Conservation (phyloP, 768 basidiomycete species). For the Leucosporidium creatinivorum region DNA sequence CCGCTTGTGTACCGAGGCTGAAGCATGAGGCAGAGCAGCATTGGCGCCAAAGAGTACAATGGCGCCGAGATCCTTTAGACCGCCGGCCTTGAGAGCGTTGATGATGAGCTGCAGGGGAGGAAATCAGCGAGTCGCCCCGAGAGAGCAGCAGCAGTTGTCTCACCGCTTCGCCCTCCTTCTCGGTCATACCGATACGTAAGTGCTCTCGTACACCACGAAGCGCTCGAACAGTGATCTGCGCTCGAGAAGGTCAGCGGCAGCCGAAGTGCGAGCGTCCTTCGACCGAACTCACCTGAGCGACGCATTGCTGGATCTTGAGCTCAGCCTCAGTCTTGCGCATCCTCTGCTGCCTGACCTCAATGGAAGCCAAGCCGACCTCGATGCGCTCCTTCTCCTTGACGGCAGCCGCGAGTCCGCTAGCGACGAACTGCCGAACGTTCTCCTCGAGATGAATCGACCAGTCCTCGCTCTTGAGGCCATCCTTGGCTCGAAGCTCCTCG, state of each 20-base stretch:
- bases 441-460: constrained; percentile 17
- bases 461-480: neutral
- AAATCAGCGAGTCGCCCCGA: too few relatives aligned
- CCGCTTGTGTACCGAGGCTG: neutral
- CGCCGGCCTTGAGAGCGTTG: constrained; percentile 17
- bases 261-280: too few relatives aligned
- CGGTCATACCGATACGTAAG: constrained; percentile 19
- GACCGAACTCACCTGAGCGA: constrained; percentile 7
- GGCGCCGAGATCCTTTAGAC: constrained; percentile 6
- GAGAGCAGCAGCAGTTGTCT: neutral
- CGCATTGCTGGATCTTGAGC: constrained; percentile 10
- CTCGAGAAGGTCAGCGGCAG: neutral
- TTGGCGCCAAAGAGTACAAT: constrained; percentile 25
- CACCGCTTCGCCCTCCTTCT: constrained; percentile 15
- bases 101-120: constrained; percentile 10
- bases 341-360: constrained; percentile 10
- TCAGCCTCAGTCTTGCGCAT: constrained; percentile 19
- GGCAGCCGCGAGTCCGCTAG: neutral
- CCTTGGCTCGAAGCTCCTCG: neutral
- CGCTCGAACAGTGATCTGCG: constrained; percentile 8
- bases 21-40: constrained; percentile 19
- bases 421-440: constrained; percentile 17
- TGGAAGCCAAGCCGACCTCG: constrained; percentile 3
- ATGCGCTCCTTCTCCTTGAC: neutral
- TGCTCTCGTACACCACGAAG: constrained; percentile 13